A percentile compares a stretch with the other conserved stretches of the same genome.
Conservation (phyloP, 495 filamentous ascomycete species). For the Talaromyces adpressus region DNA sequence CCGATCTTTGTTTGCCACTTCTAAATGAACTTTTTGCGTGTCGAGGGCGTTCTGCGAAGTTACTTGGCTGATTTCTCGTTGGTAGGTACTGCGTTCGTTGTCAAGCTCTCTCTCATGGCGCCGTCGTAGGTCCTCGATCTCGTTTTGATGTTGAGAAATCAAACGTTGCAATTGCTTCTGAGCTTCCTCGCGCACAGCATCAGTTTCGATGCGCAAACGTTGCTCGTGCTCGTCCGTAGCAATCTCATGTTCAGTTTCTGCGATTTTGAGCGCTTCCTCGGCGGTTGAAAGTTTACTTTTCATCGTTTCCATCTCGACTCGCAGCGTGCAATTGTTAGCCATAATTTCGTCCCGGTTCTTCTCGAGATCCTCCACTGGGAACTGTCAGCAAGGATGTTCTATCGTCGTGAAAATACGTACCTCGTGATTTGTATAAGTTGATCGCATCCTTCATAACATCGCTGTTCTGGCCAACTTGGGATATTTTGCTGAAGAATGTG, state of each 20-base stretch:
- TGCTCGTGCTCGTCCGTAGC: slow-evolving; percentile 50
- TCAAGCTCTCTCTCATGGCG: slow-evolving; percentile 52
- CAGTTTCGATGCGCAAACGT: slow-evolving; percentile 41
- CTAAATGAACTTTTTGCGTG: slow-evolving; percentile 54
- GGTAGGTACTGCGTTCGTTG: slow-evolving; percentile 50
- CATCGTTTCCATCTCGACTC: slow-evolving; percentile 50
- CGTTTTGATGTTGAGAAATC: slow-evolving; percentile 38
- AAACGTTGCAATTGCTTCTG: slow-evolving; percentile 34
- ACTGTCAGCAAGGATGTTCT: slow-evolving; percentile 6
- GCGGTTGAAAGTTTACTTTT: slow-evolving; percentile 38
- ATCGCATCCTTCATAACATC: slow-evolving; percentile 61
- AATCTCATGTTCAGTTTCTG: slow-evolving; percentile 45
- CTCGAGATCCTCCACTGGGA: slow-evolving; percentile 63
- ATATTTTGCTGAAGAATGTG: slow-evolving; percentile 54
- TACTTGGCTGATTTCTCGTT: slow-evolving; percentile 60
- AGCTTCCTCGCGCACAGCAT: slow-evolving; percentile 31
- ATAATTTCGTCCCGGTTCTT: slow-evolving; percentile 47
- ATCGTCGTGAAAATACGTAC: slow-evolving; percentile 39
- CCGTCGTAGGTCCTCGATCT: slow-evolving; percentile 40
- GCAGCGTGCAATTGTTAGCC: slow-evolving; percentile 47
- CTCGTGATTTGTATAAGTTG: slow-evolving; percentile 61
- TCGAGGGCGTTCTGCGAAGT: slow-evolving; percentile 53
- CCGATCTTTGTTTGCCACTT: slow-evolving; percentile 54
- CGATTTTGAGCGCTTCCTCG: slow-evolving; percentile 41
- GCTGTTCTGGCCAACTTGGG: slow-evolving; percentile 50